Percentiles rank a stretch among this genome's conserved stretches.
Conservation (phyloP, 139 green algal genomes). For the Spirogloea muscicola region DNA sequence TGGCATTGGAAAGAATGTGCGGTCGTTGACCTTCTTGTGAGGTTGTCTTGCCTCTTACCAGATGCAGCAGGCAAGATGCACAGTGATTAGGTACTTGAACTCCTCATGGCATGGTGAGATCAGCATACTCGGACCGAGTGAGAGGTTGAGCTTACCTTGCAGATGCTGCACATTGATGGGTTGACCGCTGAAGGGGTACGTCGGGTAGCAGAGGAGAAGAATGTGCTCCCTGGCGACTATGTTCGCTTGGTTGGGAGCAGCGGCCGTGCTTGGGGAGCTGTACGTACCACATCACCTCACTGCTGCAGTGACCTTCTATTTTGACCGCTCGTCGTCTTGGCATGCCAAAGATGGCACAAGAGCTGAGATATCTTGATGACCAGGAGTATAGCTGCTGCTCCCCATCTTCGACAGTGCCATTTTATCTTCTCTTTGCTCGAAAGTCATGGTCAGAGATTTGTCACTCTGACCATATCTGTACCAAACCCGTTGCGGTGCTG, state of each 20-base stretch:
- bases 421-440: too few species aligned
- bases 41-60: neutral
- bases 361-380: neutral
- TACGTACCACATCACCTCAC: conserved; percentile 11
- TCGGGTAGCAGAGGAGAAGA: neutral
- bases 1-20: conserved; percentile 46
- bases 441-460: too few species aligned
- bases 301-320: too few species aligned
- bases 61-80: neutral
- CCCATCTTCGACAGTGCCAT: too few species aligned
- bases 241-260: conserved; percentile 6
- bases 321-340: too few species aligned
- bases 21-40: neutral
- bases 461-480: neutral
- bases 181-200: conserved; percentile 24
- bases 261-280: conserved; percentile 28
- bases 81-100: neutral
- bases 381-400: too few species aligned
- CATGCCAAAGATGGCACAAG: neutral
- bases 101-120: neutral
- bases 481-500: too few species aligned
- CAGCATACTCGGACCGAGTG: neutral
- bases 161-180: conserved; percentile 40
- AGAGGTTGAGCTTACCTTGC: too few species aligned
- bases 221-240: neutral